A percentile compares a stretch with the other conserved stretches of the same genome.
phyloP scores from a whole-genome alignment of 495 filamentous ascomycete species.

The Hyaloscypha hepaticicola region DNA sequence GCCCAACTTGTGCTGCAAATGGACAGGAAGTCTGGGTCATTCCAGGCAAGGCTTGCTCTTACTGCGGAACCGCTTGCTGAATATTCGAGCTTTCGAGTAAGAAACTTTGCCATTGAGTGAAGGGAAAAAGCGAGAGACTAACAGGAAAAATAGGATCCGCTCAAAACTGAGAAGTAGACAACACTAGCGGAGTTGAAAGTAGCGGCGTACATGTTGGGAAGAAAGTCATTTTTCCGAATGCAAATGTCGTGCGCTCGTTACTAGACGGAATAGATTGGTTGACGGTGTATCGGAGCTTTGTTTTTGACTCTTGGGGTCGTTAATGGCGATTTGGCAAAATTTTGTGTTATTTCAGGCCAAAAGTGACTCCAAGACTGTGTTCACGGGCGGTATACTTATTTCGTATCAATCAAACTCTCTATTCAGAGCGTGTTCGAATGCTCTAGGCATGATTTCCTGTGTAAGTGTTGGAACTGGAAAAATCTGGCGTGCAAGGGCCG shows the following conservation, averaged over 20 bases:
- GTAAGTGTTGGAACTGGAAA: not conserved
- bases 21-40: conserved; percentile 52
- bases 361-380: not conserved
- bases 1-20: conserved; percentile 40
- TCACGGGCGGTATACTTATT: not conserved
- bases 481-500: not conserved
- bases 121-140: not conserved
- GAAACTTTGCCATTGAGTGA: not conserved
- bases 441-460: not conserved
- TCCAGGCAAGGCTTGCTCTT: conserved; percentile 44
- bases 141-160: not conserved
- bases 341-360: not conserved
- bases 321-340: not conserved
- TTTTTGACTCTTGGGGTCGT: not conserved
- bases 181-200: not conserved
- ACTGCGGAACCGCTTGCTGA: conserved; percentile 42
- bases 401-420: not conserved
- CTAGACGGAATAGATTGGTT: not conserved
- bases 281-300: not conserved
- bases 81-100: not conserved
- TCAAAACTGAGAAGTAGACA: not conserved
- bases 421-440: not conserved
- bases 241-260: not conserved
- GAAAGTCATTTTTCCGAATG: not conserved
- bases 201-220: not conserved